Evolutionary conservation across 371 early-diverging fungal genomes (phyloP).

Genomic region (Apophysomyces trapeziformis): DNA sequence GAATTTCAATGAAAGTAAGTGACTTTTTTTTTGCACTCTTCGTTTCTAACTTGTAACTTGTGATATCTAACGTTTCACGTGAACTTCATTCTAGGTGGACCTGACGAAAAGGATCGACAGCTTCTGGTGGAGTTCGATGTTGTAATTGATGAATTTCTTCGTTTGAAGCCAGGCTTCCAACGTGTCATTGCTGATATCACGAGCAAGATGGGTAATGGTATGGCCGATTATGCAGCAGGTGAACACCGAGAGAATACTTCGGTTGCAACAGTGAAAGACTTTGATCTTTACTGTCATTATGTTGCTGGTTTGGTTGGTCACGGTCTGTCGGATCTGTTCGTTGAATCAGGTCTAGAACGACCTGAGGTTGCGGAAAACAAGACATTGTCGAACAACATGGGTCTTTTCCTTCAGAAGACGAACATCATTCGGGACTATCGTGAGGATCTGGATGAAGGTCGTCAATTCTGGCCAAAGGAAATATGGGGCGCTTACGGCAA

Average conservation of each 20-base stretch:
- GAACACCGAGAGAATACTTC: conserved; percentile 65
- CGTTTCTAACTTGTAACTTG: not conserved
- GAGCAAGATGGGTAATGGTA: conserved; percentile 90
- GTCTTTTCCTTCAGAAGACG: conserved; percentile 94
- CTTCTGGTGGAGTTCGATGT: conserved; percentile 87
- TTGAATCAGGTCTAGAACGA: conserved; percentile 85
- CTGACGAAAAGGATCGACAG: conserved; percentile 92
- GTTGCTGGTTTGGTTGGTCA: conserved; percentile 97
- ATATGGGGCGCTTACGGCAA: conserved; percentile 83
- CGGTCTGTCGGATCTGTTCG: conserved; percentile 91
- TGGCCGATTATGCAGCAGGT: conserved; percentile 86
- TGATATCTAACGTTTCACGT: not conserved
- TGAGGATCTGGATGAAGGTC: conserved; percentile 87
- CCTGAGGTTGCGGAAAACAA: conserved; percentile 43
- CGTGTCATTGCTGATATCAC: conserved; percentile 90
- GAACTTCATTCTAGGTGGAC: conserved; percentile 61
- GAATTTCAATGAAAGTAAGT: conserved; percentile 82
- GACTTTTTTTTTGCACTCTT: not conserved
- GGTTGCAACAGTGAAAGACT: conserved; percentile 82
- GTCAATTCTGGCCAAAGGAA: conserved; percentile 94
- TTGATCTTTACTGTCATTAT: conserved; percentile 96
- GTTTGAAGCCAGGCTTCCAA: conserved; percentile 79
- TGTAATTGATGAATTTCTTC: conserved; percentile 89
- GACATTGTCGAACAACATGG: conserved; percentile 84
- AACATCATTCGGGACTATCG: conserved; percentile 95